These are phyloP conservation scores for Cyberlindnera maritima DNA, from an alignment of 805 yeast genomes.

Conservation along the genomic window DNA sequence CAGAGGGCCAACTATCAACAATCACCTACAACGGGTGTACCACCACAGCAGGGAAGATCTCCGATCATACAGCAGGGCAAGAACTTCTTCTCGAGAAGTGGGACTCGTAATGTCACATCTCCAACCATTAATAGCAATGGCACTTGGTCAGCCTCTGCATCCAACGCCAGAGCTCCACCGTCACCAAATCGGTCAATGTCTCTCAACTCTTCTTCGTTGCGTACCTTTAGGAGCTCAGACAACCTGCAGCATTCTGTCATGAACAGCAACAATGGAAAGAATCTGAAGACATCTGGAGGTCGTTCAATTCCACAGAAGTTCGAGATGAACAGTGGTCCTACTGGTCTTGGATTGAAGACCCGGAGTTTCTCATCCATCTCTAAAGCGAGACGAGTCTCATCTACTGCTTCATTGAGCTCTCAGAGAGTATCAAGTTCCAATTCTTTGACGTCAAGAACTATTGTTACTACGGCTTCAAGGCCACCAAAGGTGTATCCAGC, in stretches of 20 bases:
- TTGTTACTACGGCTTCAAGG: conserved; percentile 41
- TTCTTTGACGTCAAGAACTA: conserved; percentile 36
- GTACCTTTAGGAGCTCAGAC: conserved; percentile 29
- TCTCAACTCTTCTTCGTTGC: conserved; percentile 32
- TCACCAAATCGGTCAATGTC: conserved; percentile 34
- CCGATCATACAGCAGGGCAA: conserved; percentile 39
- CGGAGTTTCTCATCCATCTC: conserved; percentile 43
- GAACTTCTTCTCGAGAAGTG: conserved; percentile 31
- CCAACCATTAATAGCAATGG: conserved; percentile 19
- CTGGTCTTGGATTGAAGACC: conserved; percentile 41
- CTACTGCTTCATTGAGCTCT: conserved; percentile 23
- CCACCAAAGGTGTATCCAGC: conserved; percentile 88
- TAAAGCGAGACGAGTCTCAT: conserved; percentile 25
- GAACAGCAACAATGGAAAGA: conserved; percentile 31
- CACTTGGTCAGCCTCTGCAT: conserved; percentile 5
- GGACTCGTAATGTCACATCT: conserved; percentile 23
- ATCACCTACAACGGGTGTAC: conserved; percentile 11
- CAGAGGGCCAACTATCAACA: conserved; percentile 17
- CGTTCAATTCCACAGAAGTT: conserved; percentile 45
- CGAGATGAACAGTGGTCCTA: conserved; percentile 30
- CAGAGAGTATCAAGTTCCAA: conserved; percentile 25
- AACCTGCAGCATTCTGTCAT: conserved; percentile 17
- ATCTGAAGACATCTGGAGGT: conserved; percentile 37
- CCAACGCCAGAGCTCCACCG: conserved; percentile 12
- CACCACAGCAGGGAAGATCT: conserved; percentile 22